phyloP scores from a whole-genome alignment of 208 protist species.

The Tetramitus jugosus region DNA sequence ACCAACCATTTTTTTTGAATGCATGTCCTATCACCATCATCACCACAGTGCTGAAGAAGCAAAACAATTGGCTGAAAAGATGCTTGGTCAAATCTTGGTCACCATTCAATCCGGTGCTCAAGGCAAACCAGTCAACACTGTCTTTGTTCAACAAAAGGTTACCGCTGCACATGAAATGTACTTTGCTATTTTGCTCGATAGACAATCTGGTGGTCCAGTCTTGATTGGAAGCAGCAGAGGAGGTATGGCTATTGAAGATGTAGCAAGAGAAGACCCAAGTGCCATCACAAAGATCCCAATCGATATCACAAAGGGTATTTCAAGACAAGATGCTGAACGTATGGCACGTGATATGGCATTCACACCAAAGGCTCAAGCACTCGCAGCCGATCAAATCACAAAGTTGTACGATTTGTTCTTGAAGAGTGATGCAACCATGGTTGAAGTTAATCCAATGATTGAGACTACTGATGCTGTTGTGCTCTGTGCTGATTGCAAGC shows the following conservation, averaged over 20 bases:
- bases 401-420: constrained; percentile 94
- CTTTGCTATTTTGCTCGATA: constrained; percentile 95
- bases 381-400: constrained; percentile 81
- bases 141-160: constrained; percentile 78
- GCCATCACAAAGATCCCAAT: constrained; percentile 86
- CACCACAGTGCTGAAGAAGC: constrained; percentile 63
- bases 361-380: constrained; percentile 49
- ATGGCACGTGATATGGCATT: constrained; percentile 82
- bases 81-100: constrained; percentile 94
- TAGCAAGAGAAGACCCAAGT: constrained; percentile 84
- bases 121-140: constrained; percentile 74
- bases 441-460: constrained; percentile 98
- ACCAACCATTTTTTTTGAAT: no score
- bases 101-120: constrained; percentile 97
- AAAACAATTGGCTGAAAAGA: constrained; percentile 71
- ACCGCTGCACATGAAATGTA: constrained; percentile 79
- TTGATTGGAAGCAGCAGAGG: constrained; percentile 83
- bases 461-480: constrained; percentile 86
- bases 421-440: constrained; percentile 87
- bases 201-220: constrained; percentile 71
- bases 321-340: constrained; percentile 49
- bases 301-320: constrained; percentile 79
- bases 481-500: constrained; percentile 95
- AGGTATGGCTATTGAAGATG: constrained; percentile 96
- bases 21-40: not conserved